These are phyloP conservation scores for Suillus discolor DNA, from an alignment of 768 basidiomycete genomes.

Conservation along the genomic window DNA sequence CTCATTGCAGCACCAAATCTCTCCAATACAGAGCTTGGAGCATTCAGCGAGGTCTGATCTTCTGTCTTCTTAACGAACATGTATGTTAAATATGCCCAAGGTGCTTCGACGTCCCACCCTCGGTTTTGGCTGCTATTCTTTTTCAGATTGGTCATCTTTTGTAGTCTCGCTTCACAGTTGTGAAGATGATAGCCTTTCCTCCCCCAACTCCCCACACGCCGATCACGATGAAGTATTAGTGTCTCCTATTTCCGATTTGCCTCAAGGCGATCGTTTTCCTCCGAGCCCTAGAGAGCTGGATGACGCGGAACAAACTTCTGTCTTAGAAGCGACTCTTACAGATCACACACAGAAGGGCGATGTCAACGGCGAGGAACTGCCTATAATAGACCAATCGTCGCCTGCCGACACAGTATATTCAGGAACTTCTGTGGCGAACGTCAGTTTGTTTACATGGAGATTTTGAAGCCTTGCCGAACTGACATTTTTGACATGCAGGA, in stretches of 20 bases:
- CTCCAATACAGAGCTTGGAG: not conserved
- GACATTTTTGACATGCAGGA: not conserved
- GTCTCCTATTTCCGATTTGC: constrained; percentile 2
- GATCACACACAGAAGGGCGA: not conserved
- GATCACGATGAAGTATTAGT: constrained; percentile 2
- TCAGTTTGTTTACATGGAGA: no score
- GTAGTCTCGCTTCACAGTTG: constrained; percentile 1
- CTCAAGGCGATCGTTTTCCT: not conserved
- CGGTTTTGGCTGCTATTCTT: not conserved
- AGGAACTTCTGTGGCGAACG: not conserved
- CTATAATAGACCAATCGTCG: not conserved
- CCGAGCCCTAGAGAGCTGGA: not conserved
- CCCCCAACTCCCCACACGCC: no score
- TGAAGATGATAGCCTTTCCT: not conserved
- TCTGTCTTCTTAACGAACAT: not conserved
- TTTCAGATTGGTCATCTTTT: constrained; percentile 3
- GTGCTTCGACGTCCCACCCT: not conserved
- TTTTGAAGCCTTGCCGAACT: not conserved
- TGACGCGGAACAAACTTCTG: not conserved
- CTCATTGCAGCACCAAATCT: constrained; percentile 5
- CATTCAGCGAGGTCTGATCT: not conserved
- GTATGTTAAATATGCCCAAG: not conserved
- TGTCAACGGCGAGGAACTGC: not conserved
- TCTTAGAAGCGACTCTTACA: not conserved
- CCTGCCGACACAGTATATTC: not conserved